phyloP scores from a whole-genome alignment of 176 grass and related monocot genomes.

The Rhynchospora breviuscula region DNA sequence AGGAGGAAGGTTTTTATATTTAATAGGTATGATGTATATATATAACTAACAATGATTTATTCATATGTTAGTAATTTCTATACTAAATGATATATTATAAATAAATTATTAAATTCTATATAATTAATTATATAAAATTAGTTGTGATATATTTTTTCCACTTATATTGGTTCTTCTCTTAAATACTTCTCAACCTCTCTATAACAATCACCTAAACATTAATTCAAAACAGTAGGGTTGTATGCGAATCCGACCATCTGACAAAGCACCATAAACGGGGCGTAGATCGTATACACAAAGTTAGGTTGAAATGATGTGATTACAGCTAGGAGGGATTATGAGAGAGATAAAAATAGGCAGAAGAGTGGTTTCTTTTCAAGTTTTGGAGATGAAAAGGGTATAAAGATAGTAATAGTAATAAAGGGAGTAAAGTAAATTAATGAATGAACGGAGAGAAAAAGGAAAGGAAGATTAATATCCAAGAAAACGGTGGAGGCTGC shows the following conservation, averaged over 20 bases:
- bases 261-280: neutral
- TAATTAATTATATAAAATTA: too few species aligned
- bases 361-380: conserved; percentile 20
- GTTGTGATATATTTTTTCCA: too few species aligned
- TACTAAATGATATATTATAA: too few species aligned
- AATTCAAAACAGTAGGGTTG: too few species aligned
- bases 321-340: conserved; percentile 24
- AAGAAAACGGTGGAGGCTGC: conserved; percentile 21
- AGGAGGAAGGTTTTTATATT: too few species aligned
- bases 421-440: conserved; percentile 10
- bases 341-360: conserved; percentile 15
- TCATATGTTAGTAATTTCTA: too few species aligned
- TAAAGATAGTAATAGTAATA: conserved; percentile 18
- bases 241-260: neutral
- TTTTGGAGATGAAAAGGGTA: conserved; percentile 4
- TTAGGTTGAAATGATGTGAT: conserved; percentile 21
- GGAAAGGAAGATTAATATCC: conserved; percentile 15
- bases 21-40: too few species aligned
- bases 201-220: too few species aligned
- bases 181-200: too few species aligned
- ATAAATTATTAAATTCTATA: too few species aligned
- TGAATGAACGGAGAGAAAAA: neutral
- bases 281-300: neutral
- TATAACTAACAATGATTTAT: too few species aligned
- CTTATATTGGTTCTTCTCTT: too few species aligned